Base-by-base conservation (phyloP, 768 basidiomycete species). In the Collybia sordida region DNA sequence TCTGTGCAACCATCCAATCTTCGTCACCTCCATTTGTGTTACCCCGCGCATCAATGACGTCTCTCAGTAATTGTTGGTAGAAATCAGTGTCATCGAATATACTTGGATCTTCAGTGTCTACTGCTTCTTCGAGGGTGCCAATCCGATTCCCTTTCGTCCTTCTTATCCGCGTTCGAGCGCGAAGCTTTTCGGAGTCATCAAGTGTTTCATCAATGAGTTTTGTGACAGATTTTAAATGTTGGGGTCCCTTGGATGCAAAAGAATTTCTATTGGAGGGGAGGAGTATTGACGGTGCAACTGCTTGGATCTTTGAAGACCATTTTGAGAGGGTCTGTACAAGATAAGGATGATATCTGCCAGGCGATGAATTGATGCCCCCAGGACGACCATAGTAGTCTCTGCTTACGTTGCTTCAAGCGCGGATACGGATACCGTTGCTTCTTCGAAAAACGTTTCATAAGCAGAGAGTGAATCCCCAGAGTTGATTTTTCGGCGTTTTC, bases 281-380 rank as follows among this genome's bases (percentile, higher is more conserved):
- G 11, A 90, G 80, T 36, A 78, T 85, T 6, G 86, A 84, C 9
- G 93, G 86, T 2, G 93, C 82, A 4, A 97, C 94, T 1, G 95
- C 90, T 60, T 94, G 90, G 34, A 98, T 89, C 72, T 98, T 99
- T 21, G 86, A 77, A 8, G 93, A 97, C 97, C 97, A 99, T 68
- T 98, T 98, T 34, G 79, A 73, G 21, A 99, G 77, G 1, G 90
- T 94, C 52, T 85, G 82, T 37, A 93, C 64, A 11, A 88, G 75
- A 53, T 87, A 75, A 2, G 85, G 79, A 63, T 94, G 93, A 42
- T 70, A 64, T 23, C 75, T 88, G 38, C 54, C 47, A 34, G 50
- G 15, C 25, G 47, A 38, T 23, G 14, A 47, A 21, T 35, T 47
- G 5, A 31, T 42, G 22, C 36, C 19, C 37, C 9, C 21, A 37